A percentile compares a stretch with the other conserved stretches of the same genome.
These are phyloP conservation scores for Xylaria longipes DNA, from an alignment of 495 filamentous ascomycete species.

Conservation along the genomic window DNA sequence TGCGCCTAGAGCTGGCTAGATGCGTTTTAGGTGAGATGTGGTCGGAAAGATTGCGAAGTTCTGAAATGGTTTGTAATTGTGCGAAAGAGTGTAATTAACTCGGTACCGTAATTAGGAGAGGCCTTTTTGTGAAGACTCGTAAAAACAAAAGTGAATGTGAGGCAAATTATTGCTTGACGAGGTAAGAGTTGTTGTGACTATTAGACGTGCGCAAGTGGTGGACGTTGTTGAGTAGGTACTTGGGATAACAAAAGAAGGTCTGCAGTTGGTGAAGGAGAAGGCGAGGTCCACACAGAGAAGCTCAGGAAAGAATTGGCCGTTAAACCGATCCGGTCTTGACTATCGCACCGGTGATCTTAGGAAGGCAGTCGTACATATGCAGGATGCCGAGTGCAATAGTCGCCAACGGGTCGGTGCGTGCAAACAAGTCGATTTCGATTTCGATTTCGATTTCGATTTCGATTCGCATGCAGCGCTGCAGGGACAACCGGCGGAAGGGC, in stretches of 20 bases:
- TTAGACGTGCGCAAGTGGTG: constrained; percentile 1
- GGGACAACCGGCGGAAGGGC: neutral
- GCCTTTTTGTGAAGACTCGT: neutral
- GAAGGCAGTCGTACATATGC: constrained; percentile 16
- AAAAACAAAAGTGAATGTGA: constrained; percentile 20
- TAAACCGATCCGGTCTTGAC: constrained; percentile 3
- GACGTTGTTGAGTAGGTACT: constrained; percentile 15
- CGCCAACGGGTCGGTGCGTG: constrained; percentile 16
- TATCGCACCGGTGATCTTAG: neutral
- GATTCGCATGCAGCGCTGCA: constrained; percentile 9
- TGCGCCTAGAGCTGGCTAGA: neutral
- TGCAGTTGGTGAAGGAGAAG: constrained; percentile 39
- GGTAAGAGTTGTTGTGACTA: constrained; percentile 6
- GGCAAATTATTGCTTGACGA: constrained; percentile 12
- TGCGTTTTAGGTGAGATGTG: neutral
- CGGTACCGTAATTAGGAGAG: constrained; percentile 5
- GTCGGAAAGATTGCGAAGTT: neutral
- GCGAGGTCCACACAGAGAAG: constrained; percentile 28
- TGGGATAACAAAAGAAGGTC: constrained; percentile 40
- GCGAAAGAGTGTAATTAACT: constrained; percentile 17
- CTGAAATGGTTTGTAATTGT: constrained; percentile 17
- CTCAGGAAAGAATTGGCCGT: constrained; percentile 22
- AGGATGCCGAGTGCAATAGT: constrained; percentile 18
- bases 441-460: too few relatives aligned
- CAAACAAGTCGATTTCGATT: constrained; percentile 4